These are phyloP conservation scores for Pyricularia grisea DNA, from an alignment of 2,329 filamentous ascomycete species.

Conservation along the genomic window DNA sequence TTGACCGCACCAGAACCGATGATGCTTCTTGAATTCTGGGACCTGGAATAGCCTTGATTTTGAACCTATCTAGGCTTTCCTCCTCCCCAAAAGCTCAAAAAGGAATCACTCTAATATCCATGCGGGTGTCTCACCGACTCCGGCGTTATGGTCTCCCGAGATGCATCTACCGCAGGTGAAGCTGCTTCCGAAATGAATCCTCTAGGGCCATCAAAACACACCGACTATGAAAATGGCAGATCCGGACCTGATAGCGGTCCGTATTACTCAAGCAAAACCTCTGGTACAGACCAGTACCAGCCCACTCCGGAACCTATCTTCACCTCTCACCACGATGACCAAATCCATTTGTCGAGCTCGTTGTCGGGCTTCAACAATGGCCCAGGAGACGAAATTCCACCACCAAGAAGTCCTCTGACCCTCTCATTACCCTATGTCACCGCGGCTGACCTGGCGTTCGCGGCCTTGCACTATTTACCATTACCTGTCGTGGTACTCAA, in stretches of 20 bases:
- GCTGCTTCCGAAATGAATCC: not conserved
- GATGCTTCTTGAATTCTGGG: not conserved
- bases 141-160: not conserved
- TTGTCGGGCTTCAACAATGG: not conserved
- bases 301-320: not conserved
- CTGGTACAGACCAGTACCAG: not conserved
- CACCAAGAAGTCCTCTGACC: conserved; percentile 24
- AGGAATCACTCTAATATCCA: not conserved
- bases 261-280: not conserved
- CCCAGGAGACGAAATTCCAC: conserved; percentile 11
- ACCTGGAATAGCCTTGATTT: not conserved
- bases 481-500: conserved; percentile 63
- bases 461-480: conserved; percentile 64
- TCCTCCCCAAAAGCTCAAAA: not conserved
- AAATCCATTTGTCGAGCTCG: not conserved
- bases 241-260: not conserved
- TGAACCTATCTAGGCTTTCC: not conserved
- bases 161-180: not conserved
- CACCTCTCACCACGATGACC: not conserved
- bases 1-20: not conserved
- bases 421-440: conserved; percentile 36
- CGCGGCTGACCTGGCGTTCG: conserved; percentile 49
- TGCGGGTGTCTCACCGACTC: not conserved
- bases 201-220: not conserved
- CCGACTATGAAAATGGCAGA: not conserved